phyloP scores from a whole-genome alignment of 805 yeast species.

The Candida yuanshanica region DNA sequence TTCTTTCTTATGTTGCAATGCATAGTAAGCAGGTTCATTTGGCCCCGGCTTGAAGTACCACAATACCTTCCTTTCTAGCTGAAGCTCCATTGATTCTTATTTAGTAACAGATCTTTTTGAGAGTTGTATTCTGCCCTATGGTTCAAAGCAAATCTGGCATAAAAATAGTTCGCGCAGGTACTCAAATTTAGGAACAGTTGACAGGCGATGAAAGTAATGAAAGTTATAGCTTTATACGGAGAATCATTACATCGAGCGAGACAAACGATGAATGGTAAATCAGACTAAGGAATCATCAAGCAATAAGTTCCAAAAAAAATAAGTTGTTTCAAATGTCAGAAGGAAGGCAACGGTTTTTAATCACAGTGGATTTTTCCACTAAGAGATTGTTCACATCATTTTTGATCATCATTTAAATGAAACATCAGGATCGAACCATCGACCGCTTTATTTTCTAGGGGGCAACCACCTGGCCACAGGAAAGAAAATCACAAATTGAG shows the following conservation, averaged over 20 bases:
- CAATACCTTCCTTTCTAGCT: conserved; percentile 11
- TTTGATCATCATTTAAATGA: conserved; percentile 1
- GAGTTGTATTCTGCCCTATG: neutral
- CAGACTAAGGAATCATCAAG: neutral
- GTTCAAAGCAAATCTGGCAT: neutral
- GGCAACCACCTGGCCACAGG: conserved; percentile 1
- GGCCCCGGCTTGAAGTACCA: conserved; percentile 26
- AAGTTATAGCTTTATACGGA: too few species aligned
- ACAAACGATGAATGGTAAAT: too few species aligned
- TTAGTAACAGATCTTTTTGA: neutral
- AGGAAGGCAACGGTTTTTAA: conserved; percentile 2
- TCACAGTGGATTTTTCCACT: neutral
- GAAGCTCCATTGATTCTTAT: conserved; percentile 6
- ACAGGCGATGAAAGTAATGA: too few species aligned
- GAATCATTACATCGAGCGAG: too few species aligned
- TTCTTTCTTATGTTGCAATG: conserved; percentile 10
- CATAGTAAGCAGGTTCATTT: conserved; percentile 23
- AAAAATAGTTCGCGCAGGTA: too few species aligned
- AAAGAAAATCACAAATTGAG: neutral
- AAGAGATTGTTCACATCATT: conserved; percentile 1
- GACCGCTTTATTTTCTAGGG: neutral
- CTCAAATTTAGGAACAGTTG: too few species aligned
- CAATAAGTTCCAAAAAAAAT: neutral
- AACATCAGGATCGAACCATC: neutral
- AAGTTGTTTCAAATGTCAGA: neutral